Conservation (phyloP, 148 eudicot species). For the Beta vulgaris region DNA sequence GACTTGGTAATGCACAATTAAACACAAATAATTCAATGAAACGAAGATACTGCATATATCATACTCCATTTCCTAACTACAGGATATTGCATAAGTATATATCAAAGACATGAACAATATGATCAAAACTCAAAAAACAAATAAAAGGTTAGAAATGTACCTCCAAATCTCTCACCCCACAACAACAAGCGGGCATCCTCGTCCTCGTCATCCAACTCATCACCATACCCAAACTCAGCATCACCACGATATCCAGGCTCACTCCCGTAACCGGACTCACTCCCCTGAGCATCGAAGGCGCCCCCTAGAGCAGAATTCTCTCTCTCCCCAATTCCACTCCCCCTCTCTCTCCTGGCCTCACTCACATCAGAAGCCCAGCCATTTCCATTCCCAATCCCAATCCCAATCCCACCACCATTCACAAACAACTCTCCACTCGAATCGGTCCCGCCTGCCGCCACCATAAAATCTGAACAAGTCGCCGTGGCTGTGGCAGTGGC, state of each 20-base stretch:
- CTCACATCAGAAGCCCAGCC: constrained; percentile 75
- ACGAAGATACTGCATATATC: neutral
- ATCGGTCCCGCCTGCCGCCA: constrained; percentile 71
- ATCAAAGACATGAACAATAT: neutral
- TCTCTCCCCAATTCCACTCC: constrained; percentile 27
- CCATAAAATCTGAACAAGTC: constrained; percentile 76
- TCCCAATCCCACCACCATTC: constrained; percentile 42
- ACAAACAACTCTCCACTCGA: constrained; percentile 85
- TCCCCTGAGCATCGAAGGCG: constrained; percentile 53
- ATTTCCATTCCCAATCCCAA: constrained; percentile 45
- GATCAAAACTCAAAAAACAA: constrained; percentile 1
- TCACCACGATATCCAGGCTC: constrained; percentile 88
- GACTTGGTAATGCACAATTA: neutral
- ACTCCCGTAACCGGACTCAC: constrained; percentile 83
- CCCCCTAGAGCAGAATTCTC: constrained; percentile 35
- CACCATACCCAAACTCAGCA: constrained; percentile 78
- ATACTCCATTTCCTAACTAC: neutral
- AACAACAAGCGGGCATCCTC: constrained; percentile 60
- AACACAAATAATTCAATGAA: neutral
- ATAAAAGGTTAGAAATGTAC: constrained; percentile 25
- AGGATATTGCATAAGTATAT: neutral
- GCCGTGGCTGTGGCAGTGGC: constrained; percentile 60
- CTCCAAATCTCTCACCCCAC: constrained; percentile 69
- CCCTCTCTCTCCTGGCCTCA: constrained; percentile 52
- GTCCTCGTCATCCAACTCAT: constrained; percentile 83